Evolutionary conservation across 306 rosid genomes (phyloP), one percentile per base, ranked within the genome.

Genomic region (Prunus davidiana): DNA sequence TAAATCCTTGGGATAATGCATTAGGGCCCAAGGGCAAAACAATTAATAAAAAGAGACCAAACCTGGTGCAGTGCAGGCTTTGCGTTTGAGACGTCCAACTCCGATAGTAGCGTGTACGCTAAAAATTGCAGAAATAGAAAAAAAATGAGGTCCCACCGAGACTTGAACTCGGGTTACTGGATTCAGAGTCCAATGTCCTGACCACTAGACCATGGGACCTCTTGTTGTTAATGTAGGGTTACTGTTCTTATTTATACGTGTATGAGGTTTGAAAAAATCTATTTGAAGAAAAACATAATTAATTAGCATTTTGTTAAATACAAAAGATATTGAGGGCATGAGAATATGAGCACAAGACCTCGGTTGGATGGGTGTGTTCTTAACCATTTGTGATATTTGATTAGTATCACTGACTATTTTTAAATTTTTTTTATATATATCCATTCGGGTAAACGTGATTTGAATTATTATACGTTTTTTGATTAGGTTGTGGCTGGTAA

Each of bases 401-500:
- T 38, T 6, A 38, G 0, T 38, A 6, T 9, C 43, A 6, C 43
- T 38, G 43, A 0, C 2, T 34, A 1, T 34, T 32, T 28, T 30
- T 30, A 24, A 24, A 24, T 28, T 3, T 0, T n/a, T n/a, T n/a
- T n/a, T 34, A 5, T 34, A 30, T 24, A 5, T 34, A 30, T 34
- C 41, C 1, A 12, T 24, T 3, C 0, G 0, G 2, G 18, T 18
- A 51, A 19, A 50, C 4, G 22, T 57, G 1, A 58, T 34, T 2
- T 34, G 22, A 15, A 55, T 38, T 38, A 38, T 38, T 38, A 9
- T 7, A 18, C 8, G 8, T 12, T 43, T 76, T 0, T 45, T 79
- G 80, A 55, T 25, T 88, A 92, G 97, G 97, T 69, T 92, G 76
- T 95, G 99, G 97, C 62, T 95, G 87, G 1, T 92, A 14, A 84